Evolutionary conservation across 495 filamentous ascomycete genomes (phyloP), one percentile per base, ranked within the genome.

Genomic region (Podospora sp.): DNA sequence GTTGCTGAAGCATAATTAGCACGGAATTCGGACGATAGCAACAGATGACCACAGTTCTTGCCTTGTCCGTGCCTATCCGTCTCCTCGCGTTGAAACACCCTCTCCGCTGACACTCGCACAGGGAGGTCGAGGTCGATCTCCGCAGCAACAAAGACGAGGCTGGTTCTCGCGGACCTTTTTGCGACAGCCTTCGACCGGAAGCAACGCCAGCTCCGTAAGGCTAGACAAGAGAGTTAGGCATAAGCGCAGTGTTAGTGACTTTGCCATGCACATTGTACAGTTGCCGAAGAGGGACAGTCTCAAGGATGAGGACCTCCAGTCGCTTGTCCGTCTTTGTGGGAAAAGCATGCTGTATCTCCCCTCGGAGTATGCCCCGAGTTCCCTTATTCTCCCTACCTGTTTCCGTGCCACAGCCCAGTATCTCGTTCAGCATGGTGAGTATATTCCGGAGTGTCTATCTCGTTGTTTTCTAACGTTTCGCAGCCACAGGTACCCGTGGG

Each of bases 311-410:
- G 82, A 85, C 46, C 68, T 94, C 27, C 84, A 89, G 67, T 85
- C 81, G 62, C 78, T 94, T 26, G 84, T 91, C 62, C 85, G 89
- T n/a, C 78, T 95, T 50, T 91, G 91, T 56, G 91, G 92, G 21
- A 86, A 88, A 73, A 89, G 88, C 72, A 79, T 86, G 49, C 77
- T 95, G 40, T 84, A 84, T 35, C 80, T 93, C n/a, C 90, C 90
- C 0, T 70, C 77, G 0, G 87, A 90, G 55, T 88, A 92, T 71
- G 82, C 89, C 18, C 86, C 91, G 8, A 80, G 82, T 4, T 84
- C 85, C 24, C 79, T 93, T 61, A 78, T 85, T 20, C 78, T 95
- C 12, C 92, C 92, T 7, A 90, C 89, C 6, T 93, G 90, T 70
- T 86, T 94, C 63, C 89, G 91, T 40, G 90, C 90, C 14, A 88